phyloP scores from a whole-genome alignment of 129 eudicot species.

The Heracleum sosnowskyi region DNA sequence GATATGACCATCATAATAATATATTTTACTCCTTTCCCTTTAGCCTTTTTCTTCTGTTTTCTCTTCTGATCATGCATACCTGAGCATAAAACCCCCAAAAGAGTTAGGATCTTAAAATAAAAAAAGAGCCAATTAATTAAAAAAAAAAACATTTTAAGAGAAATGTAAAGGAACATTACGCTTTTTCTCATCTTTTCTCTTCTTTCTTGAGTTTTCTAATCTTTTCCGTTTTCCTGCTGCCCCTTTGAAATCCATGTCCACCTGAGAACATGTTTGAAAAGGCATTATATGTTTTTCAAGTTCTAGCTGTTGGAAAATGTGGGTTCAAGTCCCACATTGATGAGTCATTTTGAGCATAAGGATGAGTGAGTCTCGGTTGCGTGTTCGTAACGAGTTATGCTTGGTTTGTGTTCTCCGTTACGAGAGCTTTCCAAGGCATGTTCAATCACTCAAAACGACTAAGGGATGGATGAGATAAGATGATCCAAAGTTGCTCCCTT shows the following conservation, averaged over 20 bases:
- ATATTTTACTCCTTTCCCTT: conserved; percentile 33
- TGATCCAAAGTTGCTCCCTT: no score
- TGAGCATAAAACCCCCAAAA: conserved; percentile 18
- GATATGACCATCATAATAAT: neutral
- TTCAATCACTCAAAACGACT: no score
- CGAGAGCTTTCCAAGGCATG: no score
- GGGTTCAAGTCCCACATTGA: no score
- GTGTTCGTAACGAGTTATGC: no score
- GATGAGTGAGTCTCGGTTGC: no score
- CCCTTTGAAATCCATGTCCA: conserved; percentile 48
- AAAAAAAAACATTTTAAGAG: neutral
- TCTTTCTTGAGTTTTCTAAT: conserved; percentile 53
- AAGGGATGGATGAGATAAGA: no score
- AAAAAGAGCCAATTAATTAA: neutral
- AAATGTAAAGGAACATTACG: conserved; percentile 27
- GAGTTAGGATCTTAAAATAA: neutral
- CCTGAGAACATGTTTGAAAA: conserved; percentile 28
- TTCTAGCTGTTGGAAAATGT: no score
- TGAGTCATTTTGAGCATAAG: no score
- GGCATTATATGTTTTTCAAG: no score
- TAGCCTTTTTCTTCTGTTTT: conserved; percentile 50
- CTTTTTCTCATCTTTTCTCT: conserved; percentile 81
- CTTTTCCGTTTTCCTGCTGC: conserved; percentile 56
- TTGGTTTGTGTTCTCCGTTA: no score
- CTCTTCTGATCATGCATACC: conserved; percentile 81